Percentiles rank a stretch among this genome's conserved stretches.
Evolutionary conservation across 2,329 filamentous ascomycete genomes (phyloP).

Genomic region (Colletotrichum shisoi): DNA sequence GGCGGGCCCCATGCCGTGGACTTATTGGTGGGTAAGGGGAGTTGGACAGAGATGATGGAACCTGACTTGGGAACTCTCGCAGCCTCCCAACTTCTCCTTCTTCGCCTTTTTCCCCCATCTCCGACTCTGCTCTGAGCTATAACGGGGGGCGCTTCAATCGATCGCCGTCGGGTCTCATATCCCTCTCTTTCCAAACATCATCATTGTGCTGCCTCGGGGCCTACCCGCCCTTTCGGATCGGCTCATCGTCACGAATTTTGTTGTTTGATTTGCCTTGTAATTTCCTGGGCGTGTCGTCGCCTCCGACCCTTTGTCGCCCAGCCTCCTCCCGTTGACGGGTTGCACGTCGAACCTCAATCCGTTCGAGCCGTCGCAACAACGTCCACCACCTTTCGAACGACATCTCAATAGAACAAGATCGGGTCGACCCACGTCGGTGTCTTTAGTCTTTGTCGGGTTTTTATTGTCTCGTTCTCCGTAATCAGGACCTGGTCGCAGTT

Average conservation of each 20-base stretch:
- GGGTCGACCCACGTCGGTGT: slow-evolving; percentile 20
- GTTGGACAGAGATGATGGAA: slow-evolving; percentile 50
- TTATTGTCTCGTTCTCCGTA: slow-evolving; percentile 12
- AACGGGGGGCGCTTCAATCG: slow-evolving; percentile 37
- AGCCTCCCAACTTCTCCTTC: slow-evolving; percentile 52
- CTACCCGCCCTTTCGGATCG: slow-evolving; percentile 11
- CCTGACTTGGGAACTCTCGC: slow-evolving; percentile 41
- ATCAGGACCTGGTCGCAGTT: slow-evolving; percentile 13
- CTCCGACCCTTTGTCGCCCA: slow-evolving; percentile 22
- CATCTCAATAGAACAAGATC: neutral
- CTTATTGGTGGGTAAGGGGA: slow-evolving; percentile 52
- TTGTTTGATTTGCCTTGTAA: slow-evolving; percentile 24
- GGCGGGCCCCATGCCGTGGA: slow-evolving; percentile 27
- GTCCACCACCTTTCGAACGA: slow-evolving; percentile 13
- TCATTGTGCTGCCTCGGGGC: slow-evolving; percentile 26
- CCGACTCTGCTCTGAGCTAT: slow-evolving; percentile 41
- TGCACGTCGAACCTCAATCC: slow-evolving; percentile 37
- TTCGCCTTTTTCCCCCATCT: slow-evolving; percentile 47
- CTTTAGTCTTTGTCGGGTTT: neutral
- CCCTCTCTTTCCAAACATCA: slow-evolving; percentile 40
- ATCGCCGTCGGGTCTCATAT: slow-evolving; percentile 38
- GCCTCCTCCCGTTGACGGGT: slow-evolving; percentile 37
- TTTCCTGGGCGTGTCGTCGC: slow-evolving; percentile 20
- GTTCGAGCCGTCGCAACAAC: slow-evolving; percentile 30
- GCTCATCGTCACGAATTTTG: slow-evolving; percentile 10